These are phyloP conservation scores for Epithemia pelagica DNA, from an alignment of 108 stramenopile genomes.

Conservation along the genomic window DNA sequence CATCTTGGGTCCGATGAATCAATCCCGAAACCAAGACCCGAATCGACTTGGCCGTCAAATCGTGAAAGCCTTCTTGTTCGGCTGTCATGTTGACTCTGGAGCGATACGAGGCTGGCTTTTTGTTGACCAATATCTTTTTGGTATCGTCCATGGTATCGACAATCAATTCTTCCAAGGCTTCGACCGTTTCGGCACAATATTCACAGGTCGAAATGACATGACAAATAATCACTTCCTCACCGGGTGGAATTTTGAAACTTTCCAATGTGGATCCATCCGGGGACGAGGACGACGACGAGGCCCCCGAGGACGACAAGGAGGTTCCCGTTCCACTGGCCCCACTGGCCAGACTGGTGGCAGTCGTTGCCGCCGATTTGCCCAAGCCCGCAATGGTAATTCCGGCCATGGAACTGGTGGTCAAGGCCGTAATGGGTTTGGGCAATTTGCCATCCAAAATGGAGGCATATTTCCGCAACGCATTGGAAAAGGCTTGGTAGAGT, in stretches of 20 bases:
- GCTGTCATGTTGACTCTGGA: slow-evolving; percentile 76
- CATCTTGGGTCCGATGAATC: slow-evolving; percentile 63
- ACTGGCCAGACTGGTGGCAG: no score
- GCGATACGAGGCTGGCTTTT: slow-evolving; percentile 36
- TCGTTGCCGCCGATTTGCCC: neutral
- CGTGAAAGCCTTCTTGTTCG: slow-evolving; percentile 88
- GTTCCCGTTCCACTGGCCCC: slow-evolving; percentile 1
- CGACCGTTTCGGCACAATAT: slow-evolving; percentile 94
- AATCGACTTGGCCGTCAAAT: slow-evolving; percentile 85
- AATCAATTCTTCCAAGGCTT: slow-evolving; percentile 92
- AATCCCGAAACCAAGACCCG: slow-evolving; percentile 85
- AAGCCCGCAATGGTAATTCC: neutral
- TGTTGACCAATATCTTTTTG: no score
- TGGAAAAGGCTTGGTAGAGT: slow-evolving; percentile 83
- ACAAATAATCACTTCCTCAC: slow-evolving; percentile 86
- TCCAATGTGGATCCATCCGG: slow-evolving; percentile 31
- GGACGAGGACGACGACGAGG: slow-evolving; percentile 20
- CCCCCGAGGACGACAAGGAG: slow-evolving; percentile 26
- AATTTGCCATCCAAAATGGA: slow-evolving; percentile 69
- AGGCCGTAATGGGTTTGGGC: slow-evolving; percentile 38
- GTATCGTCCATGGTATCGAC: slow-evolving; percentile 83
- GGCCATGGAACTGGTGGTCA: neutral
- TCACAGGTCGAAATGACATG: slow-evolving; percentile 95
- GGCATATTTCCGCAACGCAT: slow-evolving; percentile 79
- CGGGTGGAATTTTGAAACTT: slow-evolving; percentile 62